A percentile compares a stretch with the other conserved stretches of the same genome.
These are phyloP conservation scores for Fraxinus ornus DNA, from an alignment of 305 asterid genomes.

Conservation along the genomic window DNA sequence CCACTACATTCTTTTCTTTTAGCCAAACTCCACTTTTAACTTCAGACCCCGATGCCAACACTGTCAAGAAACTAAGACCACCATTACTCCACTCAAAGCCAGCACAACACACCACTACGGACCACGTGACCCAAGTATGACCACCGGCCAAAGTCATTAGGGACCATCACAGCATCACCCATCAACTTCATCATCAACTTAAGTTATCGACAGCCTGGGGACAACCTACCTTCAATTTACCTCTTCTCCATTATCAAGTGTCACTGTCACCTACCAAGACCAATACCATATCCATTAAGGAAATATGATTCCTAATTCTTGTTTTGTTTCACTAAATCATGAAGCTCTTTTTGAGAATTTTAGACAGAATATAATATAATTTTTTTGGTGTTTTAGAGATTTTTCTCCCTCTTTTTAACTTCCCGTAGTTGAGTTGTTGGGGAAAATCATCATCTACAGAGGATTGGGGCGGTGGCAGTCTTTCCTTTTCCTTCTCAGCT, in stretches of 20 bases:
- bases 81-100: neutral
- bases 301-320: neutral
- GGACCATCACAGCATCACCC: neutral
- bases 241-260: neutral
- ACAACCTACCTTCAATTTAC: neutral
- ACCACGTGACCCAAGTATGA: neutral
- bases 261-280: neutral
- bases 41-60: neutral
- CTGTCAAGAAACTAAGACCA: neutral
- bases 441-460: neutral
- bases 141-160: neutral
- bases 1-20: neutral
- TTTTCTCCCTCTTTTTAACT: neutral
- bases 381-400: neutral
- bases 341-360: neutral
- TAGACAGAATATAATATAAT: neutral
- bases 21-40: neutral
- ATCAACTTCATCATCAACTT: neutral
- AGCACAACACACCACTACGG: neutral
- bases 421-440: neutral
- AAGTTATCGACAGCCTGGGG: neutral
- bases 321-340: neutral
- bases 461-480: neutral
- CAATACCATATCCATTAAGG: neutral
- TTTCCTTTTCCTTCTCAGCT: neutral